phyloP scores from a whole-genome alignment of 2,329 filamentous ascomycete species.

The Phialophora chinensis region DNA sequence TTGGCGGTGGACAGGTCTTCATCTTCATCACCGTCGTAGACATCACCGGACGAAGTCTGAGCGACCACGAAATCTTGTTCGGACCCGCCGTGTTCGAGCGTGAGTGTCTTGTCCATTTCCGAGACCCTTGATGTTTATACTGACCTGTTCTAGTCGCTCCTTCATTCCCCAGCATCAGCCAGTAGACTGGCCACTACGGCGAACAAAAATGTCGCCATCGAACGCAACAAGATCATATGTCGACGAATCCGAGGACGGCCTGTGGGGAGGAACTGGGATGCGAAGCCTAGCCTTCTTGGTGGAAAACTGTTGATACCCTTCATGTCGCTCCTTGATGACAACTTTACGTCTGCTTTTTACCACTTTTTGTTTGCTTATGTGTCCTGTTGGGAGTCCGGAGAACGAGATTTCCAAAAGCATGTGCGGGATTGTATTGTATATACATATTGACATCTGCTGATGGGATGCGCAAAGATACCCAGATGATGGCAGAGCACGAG shows the following conservation, averaged over 20 bases:
- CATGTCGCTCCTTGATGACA: slow-evolving; percentile 28
- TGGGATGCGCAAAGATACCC: slow-evolving; percentile 14
- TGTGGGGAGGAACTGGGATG: not conserved
- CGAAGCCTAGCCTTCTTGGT: not conserved
- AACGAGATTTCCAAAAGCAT: not conserved
- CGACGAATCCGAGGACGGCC: not conserved
- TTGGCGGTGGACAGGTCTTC: slow-evolving; percentile 36
- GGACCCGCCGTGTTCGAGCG: slow-evolving; percentile 40
- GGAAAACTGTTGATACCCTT: slow-evolving; percentile 10
- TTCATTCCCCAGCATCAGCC: slow-evolving; percentile 19
- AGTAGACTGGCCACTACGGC: slow-evolving; percentile 4
- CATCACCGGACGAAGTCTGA: slow-evolving; percentile 31
- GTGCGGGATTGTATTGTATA: slow-evolving; percentile 6
- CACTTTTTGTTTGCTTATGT: not conserved
- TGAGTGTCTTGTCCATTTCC: slow-evolving; percentile 16
- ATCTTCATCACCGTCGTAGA: slow-evolving; percentile 38
- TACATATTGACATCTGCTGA: slow-evolving; percentile 14
- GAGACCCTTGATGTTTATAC: not conserved
- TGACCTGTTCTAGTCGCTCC: slow-evolving; percentile 26
- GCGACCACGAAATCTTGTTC: slow-evolving; percentile 34
- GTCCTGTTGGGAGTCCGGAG: not conserved
- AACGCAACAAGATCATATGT: not conserved
- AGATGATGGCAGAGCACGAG: slow-evolving; percentile 1
- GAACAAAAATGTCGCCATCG: not conserved
- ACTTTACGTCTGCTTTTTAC: slow-evolving; percentile 15